Evolutionary conservation across 257 asterid genomes (phyloP), one percentile per base, ranked within the genome.

Genomic region (Thymus quinquecostatus): DNA sequence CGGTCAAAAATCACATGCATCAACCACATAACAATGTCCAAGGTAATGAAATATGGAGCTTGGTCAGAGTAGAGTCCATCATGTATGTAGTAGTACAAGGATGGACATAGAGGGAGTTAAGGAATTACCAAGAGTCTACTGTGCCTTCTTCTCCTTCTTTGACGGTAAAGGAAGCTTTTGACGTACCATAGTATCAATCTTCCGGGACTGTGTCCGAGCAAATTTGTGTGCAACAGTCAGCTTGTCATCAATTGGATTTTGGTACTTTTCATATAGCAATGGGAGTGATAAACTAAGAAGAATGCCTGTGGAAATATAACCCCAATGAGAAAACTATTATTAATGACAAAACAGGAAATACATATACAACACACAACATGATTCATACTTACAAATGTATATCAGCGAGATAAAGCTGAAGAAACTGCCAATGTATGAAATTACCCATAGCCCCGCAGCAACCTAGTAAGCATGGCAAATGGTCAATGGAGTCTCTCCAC

Each of bases 261-360:
- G 99, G 81, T 83, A 89, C 84, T 87, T 89, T 51, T 86, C 87
- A 70, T 95, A 95, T 71, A 92, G 14, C 74, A 82, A 62, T 1
- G 98, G 98, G 51, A 89, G 69, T n/a, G 97, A 83, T 67, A 95
- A 78, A 82, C 88, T 80, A 34, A 95, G 81, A 79, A 92, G 90
- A 77, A 85, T 60, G 56, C 90, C 99, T 95, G 88, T 78, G 50
- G 61, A 13, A 73, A 74, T 32, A 63, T 49, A 34, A 62, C 76
- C 12, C 21, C 55, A 60, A 60, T 32, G 43, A 74, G 11, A 40
- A 60, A 61, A 27, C 21, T 6, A 67, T 48, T 58, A 76, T 27
- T 43, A 51, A 36, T 66, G 58, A 38, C 14, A 56, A 32, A 63
- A 51, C 21, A 32, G 27, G 53, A 10, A 38, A 29, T 6, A 36